Evolutionary conservation across 345 rosid species (phyloP), one percentile per base, ranked within the genome.

Genomic region (Eucalyptus virginea): DNA sequence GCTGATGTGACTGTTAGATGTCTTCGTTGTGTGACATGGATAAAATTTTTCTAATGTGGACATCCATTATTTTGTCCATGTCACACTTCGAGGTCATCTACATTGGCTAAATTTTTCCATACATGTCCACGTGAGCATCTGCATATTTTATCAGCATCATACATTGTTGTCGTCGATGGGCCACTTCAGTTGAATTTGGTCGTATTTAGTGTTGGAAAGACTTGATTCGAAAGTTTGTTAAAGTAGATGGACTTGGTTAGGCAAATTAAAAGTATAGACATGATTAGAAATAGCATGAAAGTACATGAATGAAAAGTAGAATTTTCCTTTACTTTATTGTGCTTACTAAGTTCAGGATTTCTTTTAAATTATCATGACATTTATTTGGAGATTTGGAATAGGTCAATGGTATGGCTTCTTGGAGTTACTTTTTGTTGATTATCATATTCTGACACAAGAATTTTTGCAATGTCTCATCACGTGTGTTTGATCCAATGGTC

Each of bases 91-190:
- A n/a, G 80, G 80, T 69, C 19, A 0, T 69, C 81, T 34, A 32
- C 81, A 34, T 5, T 34, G 81, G 81, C 42, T 69, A 17, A 34
- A 34, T 69, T 34, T 69, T 69, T 16, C 81, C 81, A 34, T 0
- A 17, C 42, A 34, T 34, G 23, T 34, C 81, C 45, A 72, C 0
- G 0, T 72, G 9, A 45, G 83, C 45, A 19, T 72, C 83, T 0
- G 5, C 83, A 72, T 19, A 37, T 9, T 72, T 37, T 72, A 3
- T 3, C 0, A 3, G 83, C 83, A 72, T 3, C 45, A 9, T 72
- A 72, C 4, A 0, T 21, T 0, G 2, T 19, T 5, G 1, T 72
- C 10, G 0, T 37, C 10, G 1, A 21, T 19, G 1, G 1, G 45
- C 81, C 45, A 19, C 26, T 40, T 34, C 28, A 19, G 26, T 37